phyloP scores from a whole-genome alignment of 768 basidiomycete genomes.

The Leccinellum albellum region DNA sequence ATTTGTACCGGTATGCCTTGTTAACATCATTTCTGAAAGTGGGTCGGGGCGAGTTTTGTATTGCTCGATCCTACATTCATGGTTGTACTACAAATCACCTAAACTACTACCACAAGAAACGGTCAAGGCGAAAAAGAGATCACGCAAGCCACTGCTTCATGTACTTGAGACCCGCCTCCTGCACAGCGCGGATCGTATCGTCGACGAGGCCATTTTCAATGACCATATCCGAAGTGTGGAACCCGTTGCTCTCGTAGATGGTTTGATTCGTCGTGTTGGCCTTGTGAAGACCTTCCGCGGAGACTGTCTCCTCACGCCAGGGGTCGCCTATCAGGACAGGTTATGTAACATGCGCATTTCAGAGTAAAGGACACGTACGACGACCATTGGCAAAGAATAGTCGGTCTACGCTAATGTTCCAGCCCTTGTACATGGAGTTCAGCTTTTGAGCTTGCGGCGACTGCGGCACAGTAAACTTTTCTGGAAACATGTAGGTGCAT shows the following conservation, averaged over 20 bases:
- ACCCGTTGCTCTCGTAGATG: conserved; percentile 57
- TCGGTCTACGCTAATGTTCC: conserved; percentile 53
- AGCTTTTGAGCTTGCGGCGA: conserved; percentile 41
- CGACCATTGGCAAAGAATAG: conserved; percentile 70
- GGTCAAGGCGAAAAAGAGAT: not conserved
- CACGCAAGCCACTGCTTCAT: conserved; percentile 54
- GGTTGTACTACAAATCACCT: not conserved
- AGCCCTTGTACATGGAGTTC: conserved; percentile 54
- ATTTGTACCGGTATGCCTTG: too few relatives aligned
- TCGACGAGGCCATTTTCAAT: conserved; percentile 42
- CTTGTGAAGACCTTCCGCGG: conserved; percentile 46
- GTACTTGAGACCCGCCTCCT: conserved; percentile 45
- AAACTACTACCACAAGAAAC: not conserved
- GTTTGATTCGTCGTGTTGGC: conserved; percentile 51
- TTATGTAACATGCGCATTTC: not conserved
- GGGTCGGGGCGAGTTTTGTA: too few relatives aligned
- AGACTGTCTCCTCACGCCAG: conserved; percentile 68
- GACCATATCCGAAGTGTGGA: conserved; percentile 63
- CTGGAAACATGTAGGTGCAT: conserved; percentile 66
- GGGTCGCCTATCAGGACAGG: conserved; percentile 52
- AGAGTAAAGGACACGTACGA: conserved; percentile 39
- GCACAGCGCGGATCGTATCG: conserved; percentile 50
- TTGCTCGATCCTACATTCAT: too few relatives aligned
- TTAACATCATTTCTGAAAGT: too few relatives aligned
- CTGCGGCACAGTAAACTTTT: conserved; percentile 48